Percentiles rank a stretch among this genome's conserved stretches.
Evolutionary conservation across 106 monocot genomes (phyloP).

Genomic region (Vanilla planifolia): DNA sequence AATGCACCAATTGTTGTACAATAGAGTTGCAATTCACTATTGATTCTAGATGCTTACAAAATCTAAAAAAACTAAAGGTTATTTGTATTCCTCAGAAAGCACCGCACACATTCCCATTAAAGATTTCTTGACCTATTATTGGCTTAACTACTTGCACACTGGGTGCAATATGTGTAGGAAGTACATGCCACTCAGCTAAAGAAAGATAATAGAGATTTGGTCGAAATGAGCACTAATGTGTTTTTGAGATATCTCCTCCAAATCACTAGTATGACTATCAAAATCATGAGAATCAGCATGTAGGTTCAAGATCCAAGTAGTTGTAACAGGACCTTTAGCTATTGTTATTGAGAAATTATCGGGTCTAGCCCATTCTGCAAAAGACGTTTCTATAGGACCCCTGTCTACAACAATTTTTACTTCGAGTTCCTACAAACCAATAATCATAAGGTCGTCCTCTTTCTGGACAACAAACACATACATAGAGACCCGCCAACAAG

Average conservation of each 20-base stretch:
- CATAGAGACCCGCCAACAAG: too few relatives aligned
- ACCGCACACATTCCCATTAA: not conserved
- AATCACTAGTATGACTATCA: conserved; percentile 30
- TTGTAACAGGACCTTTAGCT: conserved; percentile 22
- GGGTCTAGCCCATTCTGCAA: conserved; percentile 3
- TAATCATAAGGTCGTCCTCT: conserved; percentile 9
- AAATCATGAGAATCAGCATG: conserved; percentile 28
- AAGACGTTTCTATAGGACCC: conserved; percentile 11
- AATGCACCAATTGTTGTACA: not conserved
- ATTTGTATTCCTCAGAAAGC: conserved; percentile 4
- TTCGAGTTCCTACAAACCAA: conserved; percentile 6
- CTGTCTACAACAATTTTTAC: conserved; percentile 7
- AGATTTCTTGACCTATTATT: conserved; percentile 1
- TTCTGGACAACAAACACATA: not conserved
- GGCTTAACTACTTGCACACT: not conserved
- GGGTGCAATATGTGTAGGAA: too few relatives aligned
- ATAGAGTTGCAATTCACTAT: conserved; percentile 1
- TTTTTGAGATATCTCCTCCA: conserved; percentile 19
- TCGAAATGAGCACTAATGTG: too few relatives aligned
- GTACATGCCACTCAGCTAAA: not conserved
- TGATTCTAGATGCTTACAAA: too few relatives aligned
- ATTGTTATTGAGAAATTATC: conserved; percentile 23
- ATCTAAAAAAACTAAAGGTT: conserved; percentile 1
- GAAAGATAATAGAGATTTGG: not conserved
- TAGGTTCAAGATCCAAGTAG: conserved; percentile 24